These are phyloP conservation scores for Coprinellus aureogranulatus DNA, from an alignment of 768 basidiomycete genomes.

Conservation along the genomic window DNA sequence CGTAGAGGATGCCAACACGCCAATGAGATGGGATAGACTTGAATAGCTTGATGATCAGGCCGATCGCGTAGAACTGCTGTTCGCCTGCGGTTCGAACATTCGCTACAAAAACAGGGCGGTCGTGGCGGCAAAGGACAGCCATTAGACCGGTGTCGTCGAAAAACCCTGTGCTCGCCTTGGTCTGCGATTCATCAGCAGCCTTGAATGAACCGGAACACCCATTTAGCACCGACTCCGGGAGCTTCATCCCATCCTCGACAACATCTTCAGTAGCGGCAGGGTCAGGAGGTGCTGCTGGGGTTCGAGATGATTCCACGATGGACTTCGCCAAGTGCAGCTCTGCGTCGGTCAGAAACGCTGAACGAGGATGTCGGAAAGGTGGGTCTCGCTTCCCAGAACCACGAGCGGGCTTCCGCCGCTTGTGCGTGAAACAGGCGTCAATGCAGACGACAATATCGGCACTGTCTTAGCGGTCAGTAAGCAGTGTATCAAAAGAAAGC, in stretches of 20 bases:
- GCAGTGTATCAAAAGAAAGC: not conserved
- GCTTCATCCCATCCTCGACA: conserved; percentile 5
- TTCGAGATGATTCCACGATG: not conserved
- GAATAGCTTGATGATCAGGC: conserved; percentile 28
- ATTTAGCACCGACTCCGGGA: conserved; percentile 14
- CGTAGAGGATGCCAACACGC: conserved; percentile 22
- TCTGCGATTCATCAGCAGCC: conserved; percentile 20
- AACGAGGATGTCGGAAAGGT: not conserved
- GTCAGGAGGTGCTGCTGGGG: not conserved
- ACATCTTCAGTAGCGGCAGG: not conserved
- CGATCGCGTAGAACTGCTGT: conserved; percentile 28
- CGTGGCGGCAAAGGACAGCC: conserved; percentile 33
- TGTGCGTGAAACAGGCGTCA: conserved; percentile 35
- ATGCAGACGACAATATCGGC: conserved; percentile 28
- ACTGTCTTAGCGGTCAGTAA: conserved; percentile 6
- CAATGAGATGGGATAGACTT: conserved; percentile 19
- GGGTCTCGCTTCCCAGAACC: not conserved
- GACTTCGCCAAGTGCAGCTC: not conserved
- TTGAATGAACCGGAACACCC: conserved; percentile 16
- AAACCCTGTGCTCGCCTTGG: conserved; percentile 15
- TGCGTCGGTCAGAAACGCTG: not conserved
- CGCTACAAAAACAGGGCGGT: conserved; percentile 27
- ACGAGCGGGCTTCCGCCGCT: conserved; percentile 13
- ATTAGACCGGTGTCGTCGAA: conserved; percentile 30
- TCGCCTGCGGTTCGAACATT: conserved; percentile 34